phyloP scores from a whole-genome alignment of 2,329 filamentous ascomycete species.

The Hymenoscyphus linearis region DNA sequence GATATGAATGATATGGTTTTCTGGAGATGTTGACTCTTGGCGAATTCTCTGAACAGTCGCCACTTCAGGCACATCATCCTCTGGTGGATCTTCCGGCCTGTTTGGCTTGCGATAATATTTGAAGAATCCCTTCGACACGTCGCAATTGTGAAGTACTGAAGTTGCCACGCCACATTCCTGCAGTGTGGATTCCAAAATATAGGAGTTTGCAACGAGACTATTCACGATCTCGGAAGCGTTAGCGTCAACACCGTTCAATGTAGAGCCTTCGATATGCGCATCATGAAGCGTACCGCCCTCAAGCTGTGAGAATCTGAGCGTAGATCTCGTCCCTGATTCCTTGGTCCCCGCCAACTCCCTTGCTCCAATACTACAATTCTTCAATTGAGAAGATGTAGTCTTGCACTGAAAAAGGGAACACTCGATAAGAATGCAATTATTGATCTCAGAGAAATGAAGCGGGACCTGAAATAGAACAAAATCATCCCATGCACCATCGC shows the following conservation, averaged over 20 bases:
- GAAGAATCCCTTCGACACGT: neutral
- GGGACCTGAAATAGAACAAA: neutral
- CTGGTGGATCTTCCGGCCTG: neutral
- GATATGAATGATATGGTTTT: neutral
- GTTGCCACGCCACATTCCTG: neutral
- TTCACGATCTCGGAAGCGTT: neutral
- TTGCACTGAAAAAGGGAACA: neutral
- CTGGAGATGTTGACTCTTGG: neutral
- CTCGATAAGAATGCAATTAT: neutral
- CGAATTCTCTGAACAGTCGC: neutral
- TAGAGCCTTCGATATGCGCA: neutral
- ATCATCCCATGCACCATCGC: no score
- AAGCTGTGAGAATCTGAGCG: neutral
- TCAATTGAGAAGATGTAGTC: neutral
- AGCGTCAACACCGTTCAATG: neutral
- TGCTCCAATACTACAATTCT: neutral
- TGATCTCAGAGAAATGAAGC: neutral
- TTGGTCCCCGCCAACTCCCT: neutral
- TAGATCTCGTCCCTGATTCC: neutral
- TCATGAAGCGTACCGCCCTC: neutral
- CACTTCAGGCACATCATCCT: neutral
- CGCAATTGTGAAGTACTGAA: neutral
- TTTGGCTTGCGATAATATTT: neutral
- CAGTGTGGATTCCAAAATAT: neutral
- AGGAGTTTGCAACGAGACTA: neutral